phyloP scores from a whole-genome alignment of 805 yeast genomes.

The Kuraishia capsulata region DNA sequence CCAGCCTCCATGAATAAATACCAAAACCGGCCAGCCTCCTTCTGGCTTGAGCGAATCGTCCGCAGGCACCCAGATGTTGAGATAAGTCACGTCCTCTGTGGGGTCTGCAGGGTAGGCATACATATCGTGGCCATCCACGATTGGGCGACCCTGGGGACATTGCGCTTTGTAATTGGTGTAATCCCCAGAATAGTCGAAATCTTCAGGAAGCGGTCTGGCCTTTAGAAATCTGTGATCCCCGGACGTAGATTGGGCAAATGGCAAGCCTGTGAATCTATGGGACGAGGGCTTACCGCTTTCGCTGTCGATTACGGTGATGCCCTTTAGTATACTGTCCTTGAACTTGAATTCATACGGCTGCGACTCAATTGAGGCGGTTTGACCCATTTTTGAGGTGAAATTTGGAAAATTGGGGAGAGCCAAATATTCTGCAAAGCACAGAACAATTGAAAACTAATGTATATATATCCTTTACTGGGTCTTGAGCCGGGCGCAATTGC shows the following conservation, averaged over 20 bases:
- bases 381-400: conserved; percentile 10
- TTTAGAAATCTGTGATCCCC: conserved; percentile 23
- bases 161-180: conserved; percentile 23
- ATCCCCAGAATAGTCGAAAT: conserved; percentile 28
- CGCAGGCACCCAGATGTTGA: conserved; percentile 30
- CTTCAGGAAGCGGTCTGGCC: conserved; percentile 19
- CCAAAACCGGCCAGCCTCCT: conserved; percentile 32
- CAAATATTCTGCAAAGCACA: too few species aligned
- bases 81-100: conserved; percentile 23
- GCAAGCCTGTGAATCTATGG: conserved; percentile 21
- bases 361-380: conserved; percentile 13
- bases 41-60: conserved; percentile 20
- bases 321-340: neutral
- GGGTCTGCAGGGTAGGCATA: conserved; percentile 20
- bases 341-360: conserved; percentile 11
- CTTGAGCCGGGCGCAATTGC: too few species aligned
- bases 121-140: conserved; percentile 3
- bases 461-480: too few species aligned
- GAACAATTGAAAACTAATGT: too few species aligned
- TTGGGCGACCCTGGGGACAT: conserved; percentile 26
- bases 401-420: neutral
- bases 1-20: conserved; percentile 36
- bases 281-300: conserved; percentile 11
- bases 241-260: conserved; percentile 23
- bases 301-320: neutral